phyloP scores from a whole-genome alignment of 805 yeast species.

The Metschnikowia kofuensis region DNA sequence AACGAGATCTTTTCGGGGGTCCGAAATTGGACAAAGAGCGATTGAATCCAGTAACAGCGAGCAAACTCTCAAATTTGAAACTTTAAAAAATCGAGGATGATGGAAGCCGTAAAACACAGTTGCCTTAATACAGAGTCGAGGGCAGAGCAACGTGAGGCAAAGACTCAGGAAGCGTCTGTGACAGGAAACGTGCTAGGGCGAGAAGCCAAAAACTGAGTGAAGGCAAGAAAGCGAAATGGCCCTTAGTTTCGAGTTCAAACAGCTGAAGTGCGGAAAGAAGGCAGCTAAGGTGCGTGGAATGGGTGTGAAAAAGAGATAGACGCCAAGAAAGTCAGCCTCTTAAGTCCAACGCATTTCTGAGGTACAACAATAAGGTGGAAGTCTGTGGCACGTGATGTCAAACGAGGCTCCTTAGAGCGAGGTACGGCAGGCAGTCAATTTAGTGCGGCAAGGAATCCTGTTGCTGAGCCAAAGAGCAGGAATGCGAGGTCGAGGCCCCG shows the following conservation, averaged over 20 bases:
- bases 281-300: not conserved
- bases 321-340: not conserved
- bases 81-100: too few species aligned
- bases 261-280: not conserved
- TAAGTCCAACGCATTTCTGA: slow-evolving; percentile 2
- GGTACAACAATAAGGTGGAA: slow-evolving; percentile 5
- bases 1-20: too few species aligned
- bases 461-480: not conserved
- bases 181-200: not conserved
- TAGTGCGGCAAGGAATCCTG: not conserved
- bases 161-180: not conserved
- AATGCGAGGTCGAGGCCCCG: not conserved
- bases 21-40: too few species aligned
- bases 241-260: not conserved
- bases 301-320: slow-evolving; percentile 1
- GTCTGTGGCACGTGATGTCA: slow-evolving; percentile 5
- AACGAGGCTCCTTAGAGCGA: not conserved
- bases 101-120: too few species aligned
- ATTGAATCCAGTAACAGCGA: too few species aligned
- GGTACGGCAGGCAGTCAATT: not conserved
- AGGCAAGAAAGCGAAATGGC: not conserved
- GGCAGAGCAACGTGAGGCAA: slow-evolving; percentile 6
- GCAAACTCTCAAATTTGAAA: too few species aligned
- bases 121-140: not conserved
- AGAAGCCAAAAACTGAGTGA: not conserved